Evolutionary conservation across 2,329 filamentous ascomycete species (phyloP).

Genomic region (Botrytis pseudocinerea): DNA sequence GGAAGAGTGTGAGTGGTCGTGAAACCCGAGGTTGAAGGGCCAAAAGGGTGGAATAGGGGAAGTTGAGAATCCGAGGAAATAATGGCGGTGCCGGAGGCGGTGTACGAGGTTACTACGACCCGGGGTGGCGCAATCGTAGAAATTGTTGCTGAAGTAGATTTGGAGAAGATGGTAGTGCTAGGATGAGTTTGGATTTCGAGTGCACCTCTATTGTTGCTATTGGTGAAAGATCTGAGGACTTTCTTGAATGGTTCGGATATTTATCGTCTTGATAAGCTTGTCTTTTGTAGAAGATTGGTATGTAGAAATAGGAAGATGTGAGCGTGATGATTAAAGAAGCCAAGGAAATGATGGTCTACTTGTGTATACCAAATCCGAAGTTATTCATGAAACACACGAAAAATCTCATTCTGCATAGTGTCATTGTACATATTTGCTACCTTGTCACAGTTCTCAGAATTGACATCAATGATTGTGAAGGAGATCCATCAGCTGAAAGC

Average conservation of each 20-base stretch:
- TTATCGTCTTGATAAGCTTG: not conserved
- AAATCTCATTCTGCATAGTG: not conserved
- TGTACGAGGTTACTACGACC: slow-evolving; percentile 41
- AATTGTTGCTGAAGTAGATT: not conserved
- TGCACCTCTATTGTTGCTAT: not conserved
- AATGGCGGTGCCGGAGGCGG: slow-evolving; percentile 39
- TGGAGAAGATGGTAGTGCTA: not conserved
- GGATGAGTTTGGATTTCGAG: not conserved
- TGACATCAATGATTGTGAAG: not conserved
- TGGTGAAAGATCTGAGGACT: not conserved
- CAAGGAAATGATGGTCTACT: not conserved
- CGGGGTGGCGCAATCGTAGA: slow-evolving; percentile 30
- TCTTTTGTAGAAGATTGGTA: not conserved
- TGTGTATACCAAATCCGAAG: not conserved
- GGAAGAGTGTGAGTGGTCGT: slow-evolving; percentile 39
- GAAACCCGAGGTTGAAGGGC: slow-evolving; percentile 40
- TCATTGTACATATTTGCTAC: not conserved
- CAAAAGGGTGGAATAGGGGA: slow-evolving; percentile 40
- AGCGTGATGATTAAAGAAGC: not conserved
- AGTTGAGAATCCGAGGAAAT: slow-evolving; percentile 39
- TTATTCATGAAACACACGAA: not conserved
- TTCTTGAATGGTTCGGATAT: slow-evolving; percentile 4
- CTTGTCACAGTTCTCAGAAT: too few relatives aligned
- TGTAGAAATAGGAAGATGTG: not conserved
- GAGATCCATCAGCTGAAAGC: not conserved